phyloP scores from a whole-genome alignment of 306 rosid species.

The Gastrolobium bilobum region DNA sequence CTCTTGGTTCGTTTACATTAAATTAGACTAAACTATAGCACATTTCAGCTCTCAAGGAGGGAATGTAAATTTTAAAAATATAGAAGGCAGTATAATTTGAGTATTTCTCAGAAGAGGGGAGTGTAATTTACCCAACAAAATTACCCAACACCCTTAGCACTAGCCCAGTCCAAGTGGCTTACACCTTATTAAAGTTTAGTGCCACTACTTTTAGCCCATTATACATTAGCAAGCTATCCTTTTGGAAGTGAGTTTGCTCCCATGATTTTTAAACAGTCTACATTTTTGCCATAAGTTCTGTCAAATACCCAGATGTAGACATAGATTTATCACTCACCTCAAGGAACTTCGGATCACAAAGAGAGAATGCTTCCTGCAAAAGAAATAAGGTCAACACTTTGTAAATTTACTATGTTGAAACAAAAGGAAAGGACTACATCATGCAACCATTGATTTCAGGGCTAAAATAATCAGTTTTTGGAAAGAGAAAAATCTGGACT shows the following conservation, averaged over 20 bases:
- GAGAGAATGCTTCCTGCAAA: conserved; percentile 75
- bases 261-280: conserved; percentile 12
- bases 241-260: neutral
- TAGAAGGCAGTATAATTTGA: too few species aligned
- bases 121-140: too few species aligned
- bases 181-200: conserved; percentile 1
- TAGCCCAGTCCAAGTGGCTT: neutral
- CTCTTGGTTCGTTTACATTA: too few species aligned
- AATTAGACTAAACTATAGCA: too few species aligned
- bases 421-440: too few species aligned
- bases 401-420: too few species aligned
- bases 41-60: too few species aligned
- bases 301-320: neutral
- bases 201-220: neutral
- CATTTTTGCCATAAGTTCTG: neutral
- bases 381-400: too few species aligned
- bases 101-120: too few species aligned
- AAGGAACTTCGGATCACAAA: conserved; percentile 68
- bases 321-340: conserved; percentile 61
- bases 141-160: neutral
- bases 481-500: neutral
- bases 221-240: neutral
- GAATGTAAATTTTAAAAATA: too few species aligned
- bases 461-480: conserved; percentile 2
- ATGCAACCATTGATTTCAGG: too few species aligned